phyloP scores from a whole-genome alignment of 2,329 filamentous ascomycete genomes.

The Trichothecium roseum region DNA sequence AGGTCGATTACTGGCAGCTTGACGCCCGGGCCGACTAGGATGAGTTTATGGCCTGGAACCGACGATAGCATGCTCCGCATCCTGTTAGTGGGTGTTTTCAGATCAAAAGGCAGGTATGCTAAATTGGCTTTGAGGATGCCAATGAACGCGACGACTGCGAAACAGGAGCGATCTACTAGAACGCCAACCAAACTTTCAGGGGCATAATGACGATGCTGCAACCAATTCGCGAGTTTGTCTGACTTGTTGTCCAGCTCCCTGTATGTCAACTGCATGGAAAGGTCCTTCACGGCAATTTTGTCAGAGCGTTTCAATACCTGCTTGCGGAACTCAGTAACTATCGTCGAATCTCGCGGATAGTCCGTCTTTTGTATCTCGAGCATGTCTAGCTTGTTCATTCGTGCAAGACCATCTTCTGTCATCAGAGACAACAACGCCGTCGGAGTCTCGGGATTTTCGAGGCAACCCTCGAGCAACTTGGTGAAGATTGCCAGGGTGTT shows the following conservation, averaged over 20 bases:
- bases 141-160: conserved; percentile 7
- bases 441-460: conserved; percentile 3
- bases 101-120: conserved; percentile 7
- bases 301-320: conserved; percentile 2
- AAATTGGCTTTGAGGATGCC: conserved; percentile 9
- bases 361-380: conserved; percentile 1
- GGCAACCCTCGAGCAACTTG: conserved; percentile 5
- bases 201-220: neutral
- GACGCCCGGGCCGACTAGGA: too few relatives aligned
- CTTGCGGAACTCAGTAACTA: conserved; percentile 9
- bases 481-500: conserved; percentile 9
- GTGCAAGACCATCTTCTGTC: neutral
- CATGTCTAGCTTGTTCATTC: conserved; percentile 3
- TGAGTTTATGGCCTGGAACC: neutral
- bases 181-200: conserved; percentile 5
- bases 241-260: conserved; percentile 6
- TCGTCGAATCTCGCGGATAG: conserved; percentile 9
- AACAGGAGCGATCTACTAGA: conserved; percentile 6
- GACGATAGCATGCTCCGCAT: conserved; percentile 1
- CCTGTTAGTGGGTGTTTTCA: neutral
- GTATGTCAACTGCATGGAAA: conserved; percentile 5
- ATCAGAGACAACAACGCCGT: conserved; percentile 1
- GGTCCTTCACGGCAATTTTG: conserved; percentile 4
- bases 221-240: conserved; percentile 4
- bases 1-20: too few relatives aligned